These are phyloP conservation scores for Thalassiosira hispida DNA, from an alignment of 352 stramenopile species.

Conservation along the genomic window DNA sequence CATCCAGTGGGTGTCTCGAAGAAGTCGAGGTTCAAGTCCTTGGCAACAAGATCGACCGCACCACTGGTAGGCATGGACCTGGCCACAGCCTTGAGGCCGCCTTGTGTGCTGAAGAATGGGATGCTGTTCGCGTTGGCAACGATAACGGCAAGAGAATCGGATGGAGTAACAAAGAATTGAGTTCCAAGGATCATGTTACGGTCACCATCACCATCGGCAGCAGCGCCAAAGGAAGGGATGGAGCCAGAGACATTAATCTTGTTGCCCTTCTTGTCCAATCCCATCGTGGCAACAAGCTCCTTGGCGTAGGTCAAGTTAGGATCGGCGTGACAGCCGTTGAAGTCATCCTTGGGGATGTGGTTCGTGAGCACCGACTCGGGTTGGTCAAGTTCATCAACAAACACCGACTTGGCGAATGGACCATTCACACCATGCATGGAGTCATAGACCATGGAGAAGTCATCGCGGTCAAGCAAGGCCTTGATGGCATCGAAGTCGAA, in stretches of 20 bases:
- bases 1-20: slow-evolving; percentile 99
- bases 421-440: slow-evolving; percentile 98
- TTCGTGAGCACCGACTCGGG: slow-evolving; percentile 89
- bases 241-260: slow-evolving; percentile 83
- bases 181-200: slow-evolving; percentile 99
- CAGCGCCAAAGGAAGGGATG: slow-evolving; percentile 93
- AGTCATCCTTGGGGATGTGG: slow-evolving; percentile 95
- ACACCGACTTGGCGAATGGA: slow-evolving; percentile 95
- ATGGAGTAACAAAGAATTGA: slow-evolving; percentile 99
- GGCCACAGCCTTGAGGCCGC: slow-evolving; percentile 94
- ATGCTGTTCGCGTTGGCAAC: slow-evolving; percentile 97
- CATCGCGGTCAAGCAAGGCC: slow-evolving; percentile 90
- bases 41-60: slow-evolving; percentile 97
- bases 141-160: slow-evolving; percentile 98
- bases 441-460: slow-evolving; percentile 99
- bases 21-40: slow-evolving; percentile 95
- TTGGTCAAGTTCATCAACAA: slow-evolving; percentile 95
- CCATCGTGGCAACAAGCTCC: slow-evolving; percentile 96
- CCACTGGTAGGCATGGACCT: slow-evolving; percentile 99
- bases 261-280: slow-evolving; percentile 87
- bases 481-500: slow-evolving; percentile 99
- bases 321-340: slow-evolving; percentile 96
- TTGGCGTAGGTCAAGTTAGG: slow-evolving; percentile 99
- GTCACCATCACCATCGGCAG: slow-evolving; percentile 98
- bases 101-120: slow-evolving; percentile 96